Conservation (phyloP, 192 early-diverging fungal genomes). For the Podila verticillata region DNA sequence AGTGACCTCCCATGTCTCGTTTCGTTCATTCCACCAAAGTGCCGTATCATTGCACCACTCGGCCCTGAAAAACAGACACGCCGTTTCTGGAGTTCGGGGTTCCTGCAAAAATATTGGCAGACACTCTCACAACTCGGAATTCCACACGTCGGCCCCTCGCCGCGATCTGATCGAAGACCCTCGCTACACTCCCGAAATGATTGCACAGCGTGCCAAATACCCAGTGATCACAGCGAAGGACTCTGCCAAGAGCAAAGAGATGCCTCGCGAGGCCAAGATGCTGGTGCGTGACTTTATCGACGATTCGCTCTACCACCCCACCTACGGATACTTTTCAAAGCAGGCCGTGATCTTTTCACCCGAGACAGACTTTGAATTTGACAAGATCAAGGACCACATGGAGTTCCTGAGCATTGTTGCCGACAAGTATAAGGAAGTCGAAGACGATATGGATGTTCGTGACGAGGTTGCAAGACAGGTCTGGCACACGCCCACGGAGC, state of each 20-base stretch:
- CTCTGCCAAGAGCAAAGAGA: constrained; percentile 34
- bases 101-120: background rate
- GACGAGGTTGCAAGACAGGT: constrained; percentile 86
- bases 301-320: constrained; percentile 94
- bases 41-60: too few relatives aligned
- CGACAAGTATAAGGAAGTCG: constrained; percentile 82
- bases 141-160: constrained; percentile 31
- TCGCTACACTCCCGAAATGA: constrained; percentile 38
- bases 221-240: constrained; percentile 62
- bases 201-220: constrained; percentile 54
- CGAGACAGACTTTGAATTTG: constrained; percentile 70
- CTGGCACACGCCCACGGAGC: constrained; percentile 98
- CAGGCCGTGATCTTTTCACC: constrained; percentile 87
- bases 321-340: constrained; percentile 98
- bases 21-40: background rate
- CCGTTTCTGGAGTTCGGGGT: background rate
- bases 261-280: constrained; percentile 73
- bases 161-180: constrained; percentile 36
- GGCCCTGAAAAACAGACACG: too few relatives aligned
- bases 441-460: constrained; percentile 78
- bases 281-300: constrained; percentile 92
- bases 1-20: background rate
- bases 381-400: constrained; percentile 70
- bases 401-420: constrained; percentile 79
- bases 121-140: background rate